A percentile compares a stretch with the other conserved stretches of the same genome.
phyloP scores from a whole-genome alignment of 2,329 filamentous ascomycete species.

The Penicillium sp. region DNA sequence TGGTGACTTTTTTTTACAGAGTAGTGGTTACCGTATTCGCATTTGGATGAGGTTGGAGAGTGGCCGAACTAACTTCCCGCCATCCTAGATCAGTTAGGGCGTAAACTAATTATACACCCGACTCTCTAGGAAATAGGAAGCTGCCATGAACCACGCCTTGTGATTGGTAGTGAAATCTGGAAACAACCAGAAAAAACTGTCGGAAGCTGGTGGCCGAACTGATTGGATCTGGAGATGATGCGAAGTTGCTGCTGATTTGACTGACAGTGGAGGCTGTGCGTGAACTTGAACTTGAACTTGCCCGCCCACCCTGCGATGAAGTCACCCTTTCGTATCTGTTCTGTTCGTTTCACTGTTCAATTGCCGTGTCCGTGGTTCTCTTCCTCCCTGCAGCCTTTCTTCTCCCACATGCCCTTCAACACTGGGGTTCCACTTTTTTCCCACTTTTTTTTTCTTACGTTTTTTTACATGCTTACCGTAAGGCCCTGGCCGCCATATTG shows the following conservation, averaged over 20 bases:
- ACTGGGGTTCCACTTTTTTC: constrained; percentile 18
- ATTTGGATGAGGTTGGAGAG: neutral
- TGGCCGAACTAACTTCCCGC: neutral
- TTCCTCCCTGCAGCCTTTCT: neutral
- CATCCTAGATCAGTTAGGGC: constrained; percentile 17
- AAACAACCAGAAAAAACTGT: constrained; percentile 2
- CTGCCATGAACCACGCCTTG: neutral
- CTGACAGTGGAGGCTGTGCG: constrained; percentile 1
- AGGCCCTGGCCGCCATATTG: constrained; percentile 27
- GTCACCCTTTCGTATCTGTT: constrained; percentile 3
- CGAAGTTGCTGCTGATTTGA: neutral
- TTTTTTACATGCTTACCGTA: constrained; percentile 9
- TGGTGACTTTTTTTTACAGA: neutral
- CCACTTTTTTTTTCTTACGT: constrained; percentile 5
- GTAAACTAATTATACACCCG: constrained; percentile 22
- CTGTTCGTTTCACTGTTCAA: neutral
- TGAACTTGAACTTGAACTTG: neutral
- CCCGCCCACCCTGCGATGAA: neutral
- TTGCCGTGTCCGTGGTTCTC: constrained; percentile 10
- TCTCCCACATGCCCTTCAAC: constrained; percentile 9
- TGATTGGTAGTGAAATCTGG: constrained; percentile 12
- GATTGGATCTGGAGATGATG: neutral
- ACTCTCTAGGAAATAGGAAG: neutral
- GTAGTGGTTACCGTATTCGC: neutral
- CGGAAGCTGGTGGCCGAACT: neutral